Evolutionary conservation across 2,329 filamentous ascomycete species (phyloP).

Genomic region (Sporothrix euskadiensis): DNA sequence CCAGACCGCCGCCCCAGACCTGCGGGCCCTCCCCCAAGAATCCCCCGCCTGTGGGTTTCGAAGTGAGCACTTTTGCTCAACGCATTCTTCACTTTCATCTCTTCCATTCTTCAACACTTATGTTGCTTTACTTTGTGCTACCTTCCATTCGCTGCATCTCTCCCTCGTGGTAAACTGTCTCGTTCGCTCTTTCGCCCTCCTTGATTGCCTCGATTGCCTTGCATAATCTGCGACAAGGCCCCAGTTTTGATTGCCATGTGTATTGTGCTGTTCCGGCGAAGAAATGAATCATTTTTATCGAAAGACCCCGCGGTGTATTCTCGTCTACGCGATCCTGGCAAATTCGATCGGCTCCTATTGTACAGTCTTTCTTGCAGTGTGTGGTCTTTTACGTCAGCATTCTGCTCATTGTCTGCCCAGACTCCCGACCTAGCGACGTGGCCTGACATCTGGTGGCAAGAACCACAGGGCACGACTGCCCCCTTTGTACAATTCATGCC

Average conservation of each 20-base stretch:
- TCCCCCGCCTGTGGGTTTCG: background rate
- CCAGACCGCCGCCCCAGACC: background rate
- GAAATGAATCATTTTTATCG: background rate
- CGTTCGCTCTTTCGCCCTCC: constrained; percentile 6
- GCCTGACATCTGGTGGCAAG: background rate
- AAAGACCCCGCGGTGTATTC: background rate
- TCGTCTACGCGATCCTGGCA: background rate
- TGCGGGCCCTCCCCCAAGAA: background rate
- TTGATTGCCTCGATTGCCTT: background rate
- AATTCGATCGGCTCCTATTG: background rate
- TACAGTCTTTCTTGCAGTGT: background rate
- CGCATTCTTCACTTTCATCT: background rate
- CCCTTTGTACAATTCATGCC: background rate
- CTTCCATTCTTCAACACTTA: background rate
- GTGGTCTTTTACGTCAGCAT: background rate
- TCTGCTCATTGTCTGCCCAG: background rate
- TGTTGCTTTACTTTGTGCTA: background rate
- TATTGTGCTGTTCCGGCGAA: background rate
- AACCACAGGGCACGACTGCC: background rate
- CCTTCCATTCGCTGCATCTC: background rate
- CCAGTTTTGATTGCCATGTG: constrained; percentile 23
- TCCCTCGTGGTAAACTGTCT: background rate
- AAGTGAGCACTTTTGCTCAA: background rate
- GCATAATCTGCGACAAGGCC: constrained; percentile 20
- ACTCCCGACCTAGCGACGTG: background rate